phyloP scores from a whole-genome alignment of 148 eudicot species.

The Fagopyrum homotropicum region DNA sequence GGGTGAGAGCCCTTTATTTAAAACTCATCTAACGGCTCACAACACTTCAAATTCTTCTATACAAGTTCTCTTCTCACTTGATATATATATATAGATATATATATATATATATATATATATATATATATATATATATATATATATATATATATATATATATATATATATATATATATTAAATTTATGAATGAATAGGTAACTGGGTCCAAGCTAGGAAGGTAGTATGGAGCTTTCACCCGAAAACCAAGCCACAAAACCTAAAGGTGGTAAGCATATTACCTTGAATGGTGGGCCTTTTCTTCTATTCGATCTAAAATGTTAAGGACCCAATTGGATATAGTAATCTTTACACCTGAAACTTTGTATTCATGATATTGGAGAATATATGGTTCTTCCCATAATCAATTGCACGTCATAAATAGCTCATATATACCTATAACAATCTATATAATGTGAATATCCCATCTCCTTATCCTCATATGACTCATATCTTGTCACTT shows the following conservation, averaged over 20 bases:
- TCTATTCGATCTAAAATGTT: background rate
- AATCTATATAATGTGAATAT: background rate
- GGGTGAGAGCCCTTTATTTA: too few relatives aligned
- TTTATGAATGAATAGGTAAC: background rate
- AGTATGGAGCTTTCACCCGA: slow-evolving; percentile 3
- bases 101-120: too few relatives aligned
- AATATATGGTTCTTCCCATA: background rate
- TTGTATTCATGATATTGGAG: background rate
- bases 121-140: too few relatives aligned
- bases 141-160: background rate
- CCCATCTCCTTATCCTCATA: background rate
- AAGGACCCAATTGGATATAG: slow-evolving; percentile 1
- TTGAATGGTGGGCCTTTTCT: background rate
- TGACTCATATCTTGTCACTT: background rate
- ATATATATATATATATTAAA: background rate
- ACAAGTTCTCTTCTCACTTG: too few relatives aligned
- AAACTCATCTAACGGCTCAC: too few relatives aligned
- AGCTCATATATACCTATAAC: background rate
- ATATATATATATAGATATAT: too few relatives aligned
- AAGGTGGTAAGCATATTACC: background rate
- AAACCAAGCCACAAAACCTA: slow-evolving; percentile 5
- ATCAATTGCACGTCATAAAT: background rate
- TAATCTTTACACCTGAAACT: background rate
- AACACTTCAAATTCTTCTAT: too few relatives aligned
- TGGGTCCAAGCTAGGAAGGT: background rate